Percentiles rank a stretch among this genome's conserved stretches.
phyloP scores from a whole-genome alignment of 2,329 filamentous ascomycete species.

The Pseudopyricularia cyperi region DNA sequence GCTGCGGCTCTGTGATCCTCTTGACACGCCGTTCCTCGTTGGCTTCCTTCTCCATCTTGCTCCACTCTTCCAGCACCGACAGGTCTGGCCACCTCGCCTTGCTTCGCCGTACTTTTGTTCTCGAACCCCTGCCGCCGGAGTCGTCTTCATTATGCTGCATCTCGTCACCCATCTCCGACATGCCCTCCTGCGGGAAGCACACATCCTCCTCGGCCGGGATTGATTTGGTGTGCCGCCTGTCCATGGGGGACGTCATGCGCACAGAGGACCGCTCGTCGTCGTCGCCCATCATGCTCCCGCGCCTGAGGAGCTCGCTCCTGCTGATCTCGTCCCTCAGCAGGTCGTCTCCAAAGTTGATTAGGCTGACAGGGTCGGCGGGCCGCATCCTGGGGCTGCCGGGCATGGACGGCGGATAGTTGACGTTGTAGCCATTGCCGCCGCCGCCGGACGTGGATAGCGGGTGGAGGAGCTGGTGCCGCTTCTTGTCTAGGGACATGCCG shows the following conservation, averaged over 20 bases:
- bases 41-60: constrained; percentile 76
- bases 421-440: constrained; percentile 38
- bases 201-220: constrained; percentile 68
- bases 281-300: constrained; percentile 4
- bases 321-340: constrained; percentile 55
- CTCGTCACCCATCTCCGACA: constrained; percentile 73
- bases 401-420: constrained; percentile 58
- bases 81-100: constrained; percentile 78
- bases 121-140: constrained; percentile 7
- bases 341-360: constrained; percentile 49
- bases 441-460: constrained; percentile 11
- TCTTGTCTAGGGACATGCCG: constrained; percentile 36
- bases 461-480: constrained; percentile 15
- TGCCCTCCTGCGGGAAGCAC: constrained; percentile 70
- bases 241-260: constrained; percentile 21
- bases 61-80: constrained; percentile 76
- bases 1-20: constrained; percentile 84
- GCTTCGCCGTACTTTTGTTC: constrained; percentile 36
- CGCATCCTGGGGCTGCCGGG: constrained; percentile 47
- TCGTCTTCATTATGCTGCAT: constrained; percentile 33
- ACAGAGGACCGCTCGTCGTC: constrained; percentile 11
- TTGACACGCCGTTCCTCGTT: constrained; percentile 75
- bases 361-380: constrained; percentile 31
- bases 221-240: constrained; percentile 45
- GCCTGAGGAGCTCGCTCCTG: constrained; percentile 1